These are phyloP conservation scores for Pseudogymnoascus sp. DNA, from an alignment of 2,329 filamentous ascomycete species.

Conservation along the genomic window DNA sequence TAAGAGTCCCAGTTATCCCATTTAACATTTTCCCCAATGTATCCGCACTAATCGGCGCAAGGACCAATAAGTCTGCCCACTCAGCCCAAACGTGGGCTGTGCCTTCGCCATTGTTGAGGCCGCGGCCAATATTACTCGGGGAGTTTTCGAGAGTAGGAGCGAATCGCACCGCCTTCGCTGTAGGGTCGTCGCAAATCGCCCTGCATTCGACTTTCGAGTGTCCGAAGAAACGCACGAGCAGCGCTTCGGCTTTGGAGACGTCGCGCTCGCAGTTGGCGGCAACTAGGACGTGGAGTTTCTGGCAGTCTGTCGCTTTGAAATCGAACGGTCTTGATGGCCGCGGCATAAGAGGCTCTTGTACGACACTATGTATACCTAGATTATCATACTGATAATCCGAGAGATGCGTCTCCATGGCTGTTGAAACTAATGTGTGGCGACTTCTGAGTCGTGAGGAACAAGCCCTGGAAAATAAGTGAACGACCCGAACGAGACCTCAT, in stretches of 20 bases:
- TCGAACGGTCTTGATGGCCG: constrained; percentile 21
- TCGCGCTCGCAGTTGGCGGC: constrained; percentile 59
- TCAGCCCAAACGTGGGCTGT: constrained; percentile 58
- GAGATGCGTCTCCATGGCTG: background rate
- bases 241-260: constrained; percentile 56
- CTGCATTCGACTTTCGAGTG: constrained; percentile 53
- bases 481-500: background rate
- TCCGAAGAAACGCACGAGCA: constrained; percentile 61
- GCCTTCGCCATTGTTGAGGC: constrained; percentile 11
- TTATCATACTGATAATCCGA: background rate
- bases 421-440: background rate
- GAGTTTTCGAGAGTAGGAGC: constrained; percentile 26
- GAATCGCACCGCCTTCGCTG: constrained; percentile 50
- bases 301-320: constrained; percentile 40
- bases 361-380: background rate
- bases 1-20: constrained; percentile 71
- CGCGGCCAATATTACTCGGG: constrained; percentile 18
- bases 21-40: constrained; percentile 81
- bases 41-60: constrained; percentile 79
- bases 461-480: background rate
- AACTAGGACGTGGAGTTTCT: constrained; percentile 54
- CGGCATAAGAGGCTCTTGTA: constrained; percentile 18
- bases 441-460: constrained; percentile 1
- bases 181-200: constrained; percentile 58
- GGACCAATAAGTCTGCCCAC: constrained; percentile 81